Evolutionary conservation across 1,284 basidiomycete genomes (phyloP).

Genomic region (Microbotryum silenes-acaulis): DNA sequence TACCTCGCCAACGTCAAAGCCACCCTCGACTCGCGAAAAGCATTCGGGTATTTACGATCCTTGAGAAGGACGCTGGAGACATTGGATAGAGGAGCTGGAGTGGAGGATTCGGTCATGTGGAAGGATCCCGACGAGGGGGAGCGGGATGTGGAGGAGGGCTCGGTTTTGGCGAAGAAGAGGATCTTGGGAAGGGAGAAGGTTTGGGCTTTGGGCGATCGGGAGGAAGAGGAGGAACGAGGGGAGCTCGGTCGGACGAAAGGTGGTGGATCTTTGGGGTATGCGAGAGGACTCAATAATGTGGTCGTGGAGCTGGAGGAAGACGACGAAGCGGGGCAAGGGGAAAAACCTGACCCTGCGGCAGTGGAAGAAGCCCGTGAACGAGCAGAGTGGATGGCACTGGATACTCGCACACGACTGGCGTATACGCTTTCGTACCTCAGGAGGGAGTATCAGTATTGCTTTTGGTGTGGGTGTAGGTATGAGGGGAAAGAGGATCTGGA

Average conservation of each 20-base stretch:
- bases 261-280: constrained; percentile 14
- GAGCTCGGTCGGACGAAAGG: constrained; percentile 6
- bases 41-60: constrained; percentile 24
- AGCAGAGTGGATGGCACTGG: constrained; percentile 23
- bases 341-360: not conserved
- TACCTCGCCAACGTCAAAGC: constrained; percentile 17
- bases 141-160: constrained; percentile 12
- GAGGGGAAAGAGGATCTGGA: constrained; percentile 54
- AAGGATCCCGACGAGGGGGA: constrained; percentile 29
- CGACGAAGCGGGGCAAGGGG: constrained; percentile 11
- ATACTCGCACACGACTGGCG: constrained; percentile 56
- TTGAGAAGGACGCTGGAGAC: constrained; percentile 29
- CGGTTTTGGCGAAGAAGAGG: constrained; percentile 3
- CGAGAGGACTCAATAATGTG: constrained; percentile 18
- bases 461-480: constrained; percentile 78
- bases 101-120: constrained; percentile 30
- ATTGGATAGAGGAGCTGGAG: constrained; percentile 28
- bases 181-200: constrained; percentile 9
- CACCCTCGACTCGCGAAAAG: constrained; percentile 17
- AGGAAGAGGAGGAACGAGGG: constrained; percentile 10
- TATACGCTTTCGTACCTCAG: constrained; percentile 66
- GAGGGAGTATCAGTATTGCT: constrained; percentile 54
- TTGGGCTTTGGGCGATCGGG: constrained; percentile 13
- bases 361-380: constrained; percentile 5
- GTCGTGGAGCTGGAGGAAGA: constrained; percentile 21